A percentile compares a stretch with the other conserved stretches of the same genome.
Conservation (phyloP, 805 yeast species). For the Hanseniaspora lachancei region DNA sequence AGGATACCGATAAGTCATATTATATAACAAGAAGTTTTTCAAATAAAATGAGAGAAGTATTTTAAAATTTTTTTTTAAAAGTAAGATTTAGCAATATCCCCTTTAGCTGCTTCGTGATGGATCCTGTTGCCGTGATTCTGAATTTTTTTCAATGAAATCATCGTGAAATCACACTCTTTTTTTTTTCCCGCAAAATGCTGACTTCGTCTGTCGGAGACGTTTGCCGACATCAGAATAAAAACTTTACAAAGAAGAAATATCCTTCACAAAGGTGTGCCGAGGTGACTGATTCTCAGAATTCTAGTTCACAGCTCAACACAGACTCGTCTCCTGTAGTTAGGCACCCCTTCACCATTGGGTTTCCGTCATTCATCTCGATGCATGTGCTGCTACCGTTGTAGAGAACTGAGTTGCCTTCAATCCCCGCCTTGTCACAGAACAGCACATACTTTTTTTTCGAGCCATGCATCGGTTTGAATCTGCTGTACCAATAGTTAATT, state of each 20-base stretch:
- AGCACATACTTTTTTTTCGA: not conserved
- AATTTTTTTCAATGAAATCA: not conserved
- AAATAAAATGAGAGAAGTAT: too few relatives aligned
- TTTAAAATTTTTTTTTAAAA: too few relatives aligned
- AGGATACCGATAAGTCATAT: not conserved
- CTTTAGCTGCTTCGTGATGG: not conserved
- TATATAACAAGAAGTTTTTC: not conserved
- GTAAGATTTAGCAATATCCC: not conserved
- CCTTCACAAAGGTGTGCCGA: not conserved
- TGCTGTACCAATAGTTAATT: slow-evolving; percentile 5
- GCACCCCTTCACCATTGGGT: not conserved
- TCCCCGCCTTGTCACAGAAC: slow-evolving; percentile 6
- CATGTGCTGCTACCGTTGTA: slow-evolving; percentile 8
- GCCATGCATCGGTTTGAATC: slow-evolving; percentile 4
- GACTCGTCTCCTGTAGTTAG: not conserved
- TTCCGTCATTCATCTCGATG: not conserved
- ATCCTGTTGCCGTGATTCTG: too few relatives aligned
- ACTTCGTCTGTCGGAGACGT: not conserved
- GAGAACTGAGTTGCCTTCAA: not conserved
- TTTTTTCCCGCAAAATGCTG: too few relatives aligned
- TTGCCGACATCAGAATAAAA: not conserved
- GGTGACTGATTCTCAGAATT: not conserved
- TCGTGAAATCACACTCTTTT: not conserved
- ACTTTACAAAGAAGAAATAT: not conserved
- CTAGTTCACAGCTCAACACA: not conserved